phyloP scores from a whole-genome alignment of 2,329 filamentous ascomycete species.

The Stemphylium vesicarium region DNA sequence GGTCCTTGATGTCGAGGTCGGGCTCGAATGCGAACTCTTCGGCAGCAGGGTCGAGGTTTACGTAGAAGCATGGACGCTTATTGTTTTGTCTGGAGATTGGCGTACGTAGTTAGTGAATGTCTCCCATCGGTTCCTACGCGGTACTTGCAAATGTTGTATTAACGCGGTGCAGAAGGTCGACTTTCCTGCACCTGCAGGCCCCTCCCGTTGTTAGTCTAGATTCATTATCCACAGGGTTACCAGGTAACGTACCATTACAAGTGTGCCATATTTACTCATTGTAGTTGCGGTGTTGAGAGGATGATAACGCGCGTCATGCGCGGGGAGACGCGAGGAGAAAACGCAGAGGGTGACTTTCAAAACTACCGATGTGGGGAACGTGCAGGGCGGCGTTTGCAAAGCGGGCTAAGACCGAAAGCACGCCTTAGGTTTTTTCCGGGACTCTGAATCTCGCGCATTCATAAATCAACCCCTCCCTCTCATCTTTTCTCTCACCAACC shows the following conservation, averaged over 20 bases:
- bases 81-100: slow-evolving; percentile 63
- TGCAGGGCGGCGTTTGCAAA: too few relatives aligned
- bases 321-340: too few relatives aligned
- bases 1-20: slow-evolving; percentile 92
- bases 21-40: slow-evolving; percentile 90
- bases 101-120: too few relatives aligned
- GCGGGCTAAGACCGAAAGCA: too few relatives aligned
- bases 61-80: slow-evolving; percentile 93
- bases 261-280: slow-evolving; percentile 93
- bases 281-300: slow-evolving; percentile 25
- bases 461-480: slow-evolving; percentile 33
- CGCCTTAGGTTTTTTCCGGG: too few relatives aligned
- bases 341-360: too few relatives aligned
- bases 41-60: slow-evolving; percentile 97
- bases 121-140: too few relatives aligned
- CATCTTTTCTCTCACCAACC: slow-evolving; percentile 16
- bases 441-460: slow-evolving; percentile 24
- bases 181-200: too few relatives aligned
- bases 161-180: slow-evolving; percentile 94
- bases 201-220: too few relatives aligned
- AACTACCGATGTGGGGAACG: too few relatives aligned
- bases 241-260: too few relatives aligned
- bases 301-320: slow-evolving; percentile 9
- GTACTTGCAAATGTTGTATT: slow-evolving; percentile 77
- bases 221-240: too few relatives aligned